These are phyloP conservation scores for Curvularia eragrostidis DNA, from an alignment of 2,329 filamentous ascomycete species.

Conservation along the genomic window DNA sequence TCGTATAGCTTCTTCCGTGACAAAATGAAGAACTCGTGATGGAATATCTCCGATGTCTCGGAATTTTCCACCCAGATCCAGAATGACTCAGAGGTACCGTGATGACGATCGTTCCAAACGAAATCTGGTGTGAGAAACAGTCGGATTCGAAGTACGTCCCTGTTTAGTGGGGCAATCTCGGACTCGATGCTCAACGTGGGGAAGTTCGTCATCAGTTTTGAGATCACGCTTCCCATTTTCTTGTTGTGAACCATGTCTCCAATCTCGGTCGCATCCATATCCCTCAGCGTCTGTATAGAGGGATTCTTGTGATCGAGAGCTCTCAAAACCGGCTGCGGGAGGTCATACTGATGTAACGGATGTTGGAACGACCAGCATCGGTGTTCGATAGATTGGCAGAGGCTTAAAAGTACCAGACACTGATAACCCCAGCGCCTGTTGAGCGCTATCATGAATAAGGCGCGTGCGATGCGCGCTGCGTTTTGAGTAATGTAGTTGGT, in stretches of 20 bases:
- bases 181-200: slow-evolving; percentile 89
- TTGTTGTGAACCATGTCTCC: slow-evolving; percentile 90
- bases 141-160: slow-evolving; percentile 91
- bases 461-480: slow-evolving; percentile 89
- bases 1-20: slow-evolving; percentile 89
- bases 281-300: slow-evolving; percentile 82
- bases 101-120: slow-evolving; percentile 89
- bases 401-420: slow-evolving; percentile 85
- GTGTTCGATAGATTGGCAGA: slow-evolving; percentile 97
- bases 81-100: slow-evolving; percentile 94
- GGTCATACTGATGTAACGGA: slow-evolving; percentile 91
- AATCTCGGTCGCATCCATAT: slow-evolving; percentile 93
- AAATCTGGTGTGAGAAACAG: slow-evolving; percentile 89
- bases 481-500: slow-evolving; percentile 96
- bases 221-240: slow-evolving; percentile 81
- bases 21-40: slow-evolving; percentile 96
- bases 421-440: slow-evolving; percentile 96
- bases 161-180: slow-evolving; percentile 93
- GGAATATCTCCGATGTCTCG: slow-evolving; percentile 95
- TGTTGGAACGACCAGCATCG: slow-evolving; percentile 95
- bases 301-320: slow-evolving; percentile 84
- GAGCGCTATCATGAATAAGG: slow-evolving; percentile 95
- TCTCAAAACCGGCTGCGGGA: slow-evolving; percentile 81
- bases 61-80: slow-evolving; percentile 99
- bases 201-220: slow-evolving; percentile 85